Base-by-base conservation (phyloP, 2,329 filamentous ascomycete species). In the Fusarium phyllophilum region DNA sequence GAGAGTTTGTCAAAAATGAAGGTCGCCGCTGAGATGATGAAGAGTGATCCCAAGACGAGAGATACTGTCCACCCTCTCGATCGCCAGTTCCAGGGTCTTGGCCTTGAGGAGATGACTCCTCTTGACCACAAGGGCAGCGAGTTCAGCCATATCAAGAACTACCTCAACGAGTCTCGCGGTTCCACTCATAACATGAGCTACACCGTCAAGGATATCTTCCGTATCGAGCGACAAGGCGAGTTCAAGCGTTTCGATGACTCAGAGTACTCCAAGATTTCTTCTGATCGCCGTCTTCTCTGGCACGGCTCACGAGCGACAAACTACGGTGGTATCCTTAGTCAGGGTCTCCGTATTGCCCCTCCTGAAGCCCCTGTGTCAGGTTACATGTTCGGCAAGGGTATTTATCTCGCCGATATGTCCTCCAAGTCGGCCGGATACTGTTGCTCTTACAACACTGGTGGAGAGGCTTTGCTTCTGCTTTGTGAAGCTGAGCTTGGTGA, bases 361-460 rank as follows among this genome's bases (percentile, higher is more conserved):
- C 92, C 92, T 0, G 92, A 97, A 81, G 94, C 94, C 0, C 95
- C 94, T 0, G 91, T 91, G 0, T 89, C 87, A 9, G 94, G 94
- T 3, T 95, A 96, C 84, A 96, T 96, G 93, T 97, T 97, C 75
- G 94, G 92, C 65, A 97, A 97, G 82, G 94, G 94, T 49, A 93
- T 97, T 52, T 97, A 97, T 79, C 88, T 97, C 5, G 94, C 94
- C 6, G 94, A 97, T 78, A 95, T 95, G 87, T 92, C 90, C 0
- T 92, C 89, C 79, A 97, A 97, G 83, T 94, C 92, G 5, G 94
- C 94, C 22, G 90, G 90, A 76, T 97, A 97, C 83, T 96, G 94
- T 80, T 88, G 82, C 59, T 80, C 89, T 0, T 80, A 83, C 73
- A 87, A 84, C 68, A 93, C 92, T n/a, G 89, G 87, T n/a, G 88